phyloP scores from a whole-genome alignment of 495 filamentous ascomycete genomes.

The Clavariopsis aquatica region DNA sequence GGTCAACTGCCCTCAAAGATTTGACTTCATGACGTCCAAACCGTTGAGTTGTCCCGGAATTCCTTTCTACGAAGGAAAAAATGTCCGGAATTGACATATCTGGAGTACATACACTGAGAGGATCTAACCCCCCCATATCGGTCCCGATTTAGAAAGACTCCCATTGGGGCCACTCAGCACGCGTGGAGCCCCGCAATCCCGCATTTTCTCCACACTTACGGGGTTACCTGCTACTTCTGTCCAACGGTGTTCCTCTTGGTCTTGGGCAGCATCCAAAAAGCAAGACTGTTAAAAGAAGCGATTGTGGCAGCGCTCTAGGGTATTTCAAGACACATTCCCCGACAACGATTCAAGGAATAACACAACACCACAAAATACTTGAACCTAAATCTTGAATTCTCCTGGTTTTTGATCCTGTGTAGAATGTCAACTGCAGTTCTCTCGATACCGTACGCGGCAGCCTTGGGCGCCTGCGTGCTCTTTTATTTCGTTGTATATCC shows the following conservation, averaged over 20 bases:
- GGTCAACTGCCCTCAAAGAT: no score
- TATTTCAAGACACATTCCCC: neutral
- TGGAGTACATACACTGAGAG: neutral
- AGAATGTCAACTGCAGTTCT: slow-evolving; percentile 9
- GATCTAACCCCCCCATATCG: neutral
- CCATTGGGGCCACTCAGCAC: neutral
- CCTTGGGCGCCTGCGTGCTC: slow-evolving; percentile 38
- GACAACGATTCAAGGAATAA: neutral
- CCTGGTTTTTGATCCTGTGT: neutral
- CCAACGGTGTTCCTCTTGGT: neutral
- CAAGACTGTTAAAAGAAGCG: neutral
- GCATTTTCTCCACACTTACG: neutral
- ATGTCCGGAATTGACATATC: neutral
- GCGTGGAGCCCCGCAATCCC: neutral
- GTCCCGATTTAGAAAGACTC: neutral
- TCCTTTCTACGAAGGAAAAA: no score
- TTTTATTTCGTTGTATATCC: slow-evolving; percentile 50
- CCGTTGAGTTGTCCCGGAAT: no score
- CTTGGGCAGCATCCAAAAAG: neutral
- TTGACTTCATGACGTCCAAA: no score
- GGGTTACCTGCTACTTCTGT: slow-evolving; percentile 9
- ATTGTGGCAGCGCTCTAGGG: neutral
- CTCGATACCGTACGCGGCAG: slow-evolving; percentile 11
- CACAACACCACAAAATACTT: neutral
- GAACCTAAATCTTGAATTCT: no score